Conservation (phyloP, 2,329 filamentous ascomycete species). For the Scorias spongiosa region DNA sequence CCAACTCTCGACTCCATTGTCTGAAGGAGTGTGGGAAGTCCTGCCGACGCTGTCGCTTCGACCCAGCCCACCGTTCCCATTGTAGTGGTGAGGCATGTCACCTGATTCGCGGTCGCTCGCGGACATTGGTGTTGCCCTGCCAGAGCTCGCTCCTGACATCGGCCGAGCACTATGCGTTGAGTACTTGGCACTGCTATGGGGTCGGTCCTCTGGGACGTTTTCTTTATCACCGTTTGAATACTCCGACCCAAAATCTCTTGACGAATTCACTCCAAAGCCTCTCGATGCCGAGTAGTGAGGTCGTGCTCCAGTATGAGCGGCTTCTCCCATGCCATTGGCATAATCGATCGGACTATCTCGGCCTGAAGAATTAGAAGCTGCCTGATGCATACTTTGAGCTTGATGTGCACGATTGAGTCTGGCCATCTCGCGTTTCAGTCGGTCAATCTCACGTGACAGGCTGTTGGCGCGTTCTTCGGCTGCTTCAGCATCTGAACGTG, state of each 20-base stretch:
- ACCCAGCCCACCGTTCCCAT: neutral
- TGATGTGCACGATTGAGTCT: conserved; percentile 33
- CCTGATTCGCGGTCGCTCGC: conserved; percentile 2
- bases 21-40: neutral
- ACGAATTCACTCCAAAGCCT: conserved; percentile 6
- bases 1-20: conserved; percentile 74
- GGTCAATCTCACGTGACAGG: conserved; percentile 74
- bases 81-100: neutral
- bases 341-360: neutral
- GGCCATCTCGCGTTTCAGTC: conserved; percentile 71
- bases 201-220: conserved; percentile 20
- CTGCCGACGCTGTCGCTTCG: conserved; percentile 8
- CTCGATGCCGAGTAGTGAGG: conserved; percentile 10
- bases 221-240: conserved; percentile 26
- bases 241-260: neutral
- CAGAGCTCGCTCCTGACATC: conserved; percentile 8
- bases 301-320: conserved; percentile 4
- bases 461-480: conserved; percentile 77
- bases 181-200: neutral
- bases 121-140: conserved; percentile 33
- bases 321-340: conserved; percentile 3
- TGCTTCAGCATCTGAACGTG: conserved; percentile 75
- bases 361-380: conserved; percentile 9
- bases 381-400: conserved; percentile 16
- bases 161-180: neutral